Percentiles rank a stretch among this genome's conserved stretches.
Evolutionary conservation across 768 basidiomycete species (phyloP).

Genomic region (Lactarius sp.): DNA sequence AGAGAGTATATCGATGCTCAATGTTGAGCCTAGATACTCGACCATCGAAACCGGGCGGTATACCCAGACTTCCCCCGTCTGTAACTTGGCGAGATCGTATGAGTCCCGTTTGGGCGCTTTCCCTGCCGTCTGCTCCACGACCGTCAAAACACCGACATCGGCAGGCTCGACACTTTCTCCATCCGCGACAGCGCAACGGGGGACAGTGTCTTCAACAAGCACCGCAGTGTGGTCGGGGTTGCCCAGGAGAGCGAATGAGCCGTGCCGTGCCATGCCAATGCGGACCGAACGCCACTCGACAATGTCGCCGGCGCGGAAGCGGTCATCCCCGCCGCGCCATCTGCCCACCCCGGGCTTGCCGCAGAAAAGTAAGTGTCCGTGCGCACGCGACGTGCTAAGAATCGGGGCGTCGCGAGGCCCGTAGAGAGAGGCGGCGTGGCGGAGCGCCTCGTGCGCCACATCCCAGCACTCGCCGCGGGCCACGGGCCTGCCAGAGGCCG

Average conservation of each 20-base stretch:
- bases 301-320: conserved; percentile 50
- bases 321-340: conserved; percentile 50
- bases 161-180: conserved; percentile 36
- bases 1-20: conserved; percentile 23
- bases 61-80: conserved; percentile 53
- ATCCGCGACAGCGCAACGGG: conserved; percentile 32
- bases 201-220: conserved; percentile 39
- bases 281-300: conserved; percentile 45
- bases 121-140: conserved; percentile 50
- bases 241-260: conserved; percentile 36
- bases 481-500: conserved; percentile 40
- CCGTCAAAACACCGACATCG: conserved; percentile 42
- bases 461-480: conserved; percentile 58
- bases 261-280: conserved; percentile 16
- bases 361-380: conserved; percentile 50
- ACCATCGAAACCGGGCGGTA: conserved; percentile 48
- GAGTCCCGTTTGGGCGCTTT: conserved; percentile 36
- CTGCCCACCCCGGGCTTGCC: conserved; percentile 38
- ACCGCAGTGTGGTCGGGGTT: conserved; percentile 54
- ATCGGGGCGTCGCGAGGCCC: conserved; percentile 44
- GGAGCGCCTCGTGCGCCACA: conserved; percentile 47
- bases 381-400: conserved; percentile 45
- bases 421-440: conserved; percentile 36
- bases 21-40: conserved; percentile 30
- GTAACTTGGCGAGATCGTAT: conserved; percentile 43